Base-by-base conservation (phyloP, 768 basidiomycete genomes). In the Gyrodon lividus region DNA sequence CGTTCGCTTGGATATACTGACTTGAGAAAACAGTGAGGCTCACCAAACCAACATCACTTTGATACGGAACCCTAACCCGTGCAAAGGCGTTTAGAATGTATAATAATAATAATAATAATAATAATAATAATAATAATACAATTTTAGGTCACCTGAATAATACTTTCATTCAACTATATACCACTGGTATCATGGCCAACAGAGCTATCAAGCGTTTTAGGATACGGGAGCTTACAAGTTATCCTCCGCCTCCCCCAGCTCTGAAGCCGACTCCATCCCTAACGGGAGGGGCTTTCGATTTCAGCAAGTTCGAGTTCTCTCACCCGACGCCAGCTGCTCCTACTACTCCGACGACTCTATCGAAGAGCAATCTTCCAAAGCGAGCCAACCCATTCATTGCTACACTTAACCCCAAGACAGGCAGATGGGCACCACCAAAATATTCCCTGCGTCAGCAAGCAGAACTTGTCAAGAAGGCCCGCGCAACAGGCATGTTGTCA, bases 361-460 rank as follows among this genome's bases (percentile, higher is more conserved):
- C 57, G 2, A 43, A 51, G 4, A 61, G 26, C 50, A 52, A 52
- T 50, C 22, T 56, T n/a, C 55, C 30, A 6, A 69, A 64, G 47
- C 62, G 52, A 53, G 61, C 39, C 39, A 92, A 91, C 63, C 89
- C 89, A 6, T 92, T 92, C 67, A 61, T 91, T 37, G 78, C 89
- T 5, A 75, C 72, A 41, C 76, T 74, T 48, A 86, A 86, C 56
- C 70, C 79, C 0, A 71, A 76, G 43, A 81, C 82, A 0, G 81
- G 80, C 19, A 74, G 79, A 64, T 91, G 88, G 87, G 76, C 75
- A 23, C 80, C 83, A 0, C 76, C 90, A 10, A 80, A 78, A 54
- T 85, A 87, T 59, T 92, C 89, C 5, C 69, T 87, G 22, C 81
- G 91, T 17, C 80, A 81, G 30, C 90, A 93, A 66, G 87, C 87